Conservation (phyloP, 306 rosid genomes). For the Senna tora region DNA sequence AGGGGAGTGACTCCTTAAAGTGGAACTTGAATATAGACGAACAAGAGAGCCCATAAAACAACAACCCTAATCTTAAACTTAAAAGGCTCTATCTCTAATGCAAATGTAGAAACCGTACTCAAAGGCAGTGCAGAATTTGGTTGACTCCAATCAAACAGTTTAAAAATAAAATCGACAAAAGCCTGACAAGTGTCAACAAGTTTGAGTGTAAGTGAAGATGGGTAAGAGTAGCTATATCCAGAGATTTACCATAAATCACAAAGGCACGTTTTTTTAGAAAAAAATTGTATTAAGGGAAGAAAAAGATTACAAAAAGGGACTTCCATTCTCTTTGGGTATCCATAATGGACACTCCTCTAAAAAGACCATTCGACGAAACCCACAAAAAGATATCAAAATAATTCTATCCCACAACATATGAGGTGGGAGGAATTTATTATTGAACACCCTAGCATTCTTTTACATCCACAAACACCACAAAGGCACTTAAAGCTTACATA, state of each 20-base stretch:
- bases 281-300: no score
- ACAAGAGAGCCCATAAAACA: neutral
- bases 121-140: neutral
- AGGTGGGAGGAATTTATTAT: no score
- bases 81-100: neutral
- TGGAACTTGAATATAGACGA: neutral
- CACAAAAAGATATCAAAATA: no score
- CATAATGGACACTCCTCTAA: no score
- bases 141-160: neutral
- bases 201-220: no score
- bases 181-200: neutral
- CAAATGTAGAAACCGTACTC: neutral
- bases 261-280: no score
- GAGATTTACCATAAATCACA: slow-evolving; percentile 1
- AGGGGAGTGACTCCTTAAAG: neutral
- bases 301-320: no score
- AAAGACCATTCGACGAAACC: no score
- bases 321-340: no score
- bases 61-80: neutral
- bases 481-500: neutral
- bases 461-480: no score
- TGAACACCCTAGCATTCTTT: no score
- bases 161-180: neutral
- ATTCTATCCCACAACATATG: no score
- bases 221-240: neutral